A percentile compares a stretch with the other conserved stretches of the same genome.
These are phyloP conservation scores for Meyerozyma guilliermondii DNA, from an alignment of 1,139 yeast genomes.

Conservation along the genomic window DNA sequence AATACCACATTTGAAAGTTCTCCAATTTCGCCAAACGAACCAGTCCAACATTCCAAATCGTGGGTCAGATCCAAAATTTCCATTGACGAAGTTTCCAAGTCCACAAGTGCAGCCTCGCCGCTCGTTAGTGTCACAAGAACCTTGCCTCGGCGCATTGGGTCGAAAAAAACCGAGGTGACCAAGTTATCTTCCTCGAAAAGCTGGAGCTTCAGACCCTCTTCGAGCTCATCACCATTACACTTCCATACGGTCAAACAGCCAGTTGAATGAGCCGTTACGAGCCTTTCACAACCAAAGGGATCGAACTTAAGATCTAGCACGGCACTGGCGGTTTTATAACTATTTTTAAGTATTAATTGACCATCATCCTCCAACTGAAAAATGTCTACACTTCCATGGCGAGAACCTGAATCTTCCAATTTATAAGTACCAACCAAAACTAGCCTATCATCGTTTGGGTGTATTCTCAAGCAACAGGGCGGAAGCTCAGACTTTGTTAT, in stretches of 20 bases:
- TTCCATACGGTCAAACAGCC: slow-evolving; percentile 71
- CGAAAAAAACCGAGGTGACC: slow-evolving; percentile 64
- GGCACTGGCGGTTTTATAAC: slow-evolving; percentile 51
- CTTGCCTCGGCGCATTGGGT: slow-evolving; percentile 30
- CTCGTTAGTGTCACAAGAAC: slow-evolving; percentile 53
- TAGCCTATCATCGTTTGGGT: slow-evolving; percentile 44
- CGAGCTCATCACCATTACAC: slow-evolving; percentile 13
- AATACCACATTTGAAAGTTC: slow-evolving; percentile 55
- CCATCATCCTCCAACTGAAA: slow-evolving; percentile 25
- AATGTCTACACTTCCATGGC: slow-evolving; percentile 74
- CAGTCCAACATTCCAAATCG: slow-evolving; percentile 86
- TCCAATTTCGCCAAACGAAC: slow-evolving; percentile 60
- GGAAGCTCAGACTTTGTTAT: slow-evolving; percentile 51
- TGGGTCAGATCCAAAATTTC: slow-evolving; percentile 35
- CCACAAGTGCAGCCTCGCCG: slow-evolving; percentile 43
- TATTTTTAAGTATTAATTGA: slow-evolving; percentile 17
- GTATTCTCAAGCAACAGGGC: slow-evolving; percentile 73
- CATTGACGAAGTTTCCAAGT: slow-evolving; percentile 14
- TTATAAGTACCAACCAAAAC: slow-evolving; percentile 76
- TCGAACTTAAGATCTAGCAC: slow-evolving; percentile 69
- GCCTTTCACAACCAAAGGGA: slow-evolving; percentile 42
- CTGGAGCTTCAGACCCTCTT: slow-evolving; percentile 16
- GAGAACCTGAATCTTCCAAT: slow-evolving; percentile 50
- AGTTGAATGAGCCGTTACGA: slow-evolving; percentile 74
- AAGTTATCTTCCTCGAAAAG: slow-evolving; percentile 45